phyloP scores from a whole-genome alignment of 2,329 filamentous ascomycete genomes.

The Sporothrix pseudoabietina region DNA sequence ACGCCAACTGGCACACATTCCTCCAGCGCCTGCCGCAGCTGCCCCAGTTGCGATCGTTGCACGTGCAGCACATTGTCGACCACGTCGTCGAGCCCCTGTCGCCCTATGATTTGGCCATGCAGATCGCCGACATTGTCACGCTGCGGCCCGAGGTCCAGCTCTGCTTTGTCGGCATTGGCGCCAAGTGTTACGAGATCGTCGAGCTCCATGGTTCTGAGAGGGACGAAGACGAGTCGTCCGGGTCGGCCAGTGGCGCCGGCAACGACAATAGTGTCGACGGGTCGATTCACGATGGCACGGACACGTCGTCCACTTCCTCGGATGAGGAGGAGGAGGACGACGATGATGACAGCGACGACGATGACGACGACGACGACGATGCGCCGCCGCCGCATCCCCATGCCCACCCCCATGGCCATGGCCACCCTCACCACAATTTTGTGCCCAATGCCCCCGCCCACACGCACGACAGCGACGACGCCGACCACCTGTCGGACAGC shows the following conservation, averaged over 20 bases:
- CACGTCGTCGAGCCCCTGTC: constrained; percentile 47
- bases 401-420: neutral
- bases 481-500: constrained; percentile 34
- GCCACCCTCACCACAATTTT: constrained; percentile 17
- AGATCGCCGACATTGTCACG: constrained; percentile 76
- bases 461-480: constrained; percentile 36
- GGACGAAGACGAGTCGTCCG: constrained; percentile 28
- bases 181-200: constrained; percentile 80
- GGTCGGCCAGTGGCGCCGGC: constrained; percentile 30
- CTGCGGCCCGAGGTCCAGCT: constrained; percentile 74
- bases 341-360: constrained; percentile 53
- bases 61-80: constrained; percentile 39
- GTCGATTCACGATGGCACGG: constrained; percentile 31
- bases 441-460: constrained; percentile 38
- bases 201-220: constrained; percentile 55
- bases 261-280: constrained; percentile 34
- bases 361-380: constrained; percentile 44
- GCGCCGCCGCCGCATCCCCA: neutral
- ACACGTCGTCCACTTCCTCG: constrained; percentile 38
- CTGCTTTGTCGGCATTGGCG: constrained; percentile 74
- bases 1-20: constrained; percentile 80
- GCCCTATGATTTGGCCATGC: constrained; percentile 70
- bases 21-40: constrained; percentile 72
- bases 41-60: constrained; percentile 62
- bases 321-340: constrained; percentile 52